Base-by-base conservation (phyloP, 139 green algal species). In the Picochlorum sp. region DNA sequence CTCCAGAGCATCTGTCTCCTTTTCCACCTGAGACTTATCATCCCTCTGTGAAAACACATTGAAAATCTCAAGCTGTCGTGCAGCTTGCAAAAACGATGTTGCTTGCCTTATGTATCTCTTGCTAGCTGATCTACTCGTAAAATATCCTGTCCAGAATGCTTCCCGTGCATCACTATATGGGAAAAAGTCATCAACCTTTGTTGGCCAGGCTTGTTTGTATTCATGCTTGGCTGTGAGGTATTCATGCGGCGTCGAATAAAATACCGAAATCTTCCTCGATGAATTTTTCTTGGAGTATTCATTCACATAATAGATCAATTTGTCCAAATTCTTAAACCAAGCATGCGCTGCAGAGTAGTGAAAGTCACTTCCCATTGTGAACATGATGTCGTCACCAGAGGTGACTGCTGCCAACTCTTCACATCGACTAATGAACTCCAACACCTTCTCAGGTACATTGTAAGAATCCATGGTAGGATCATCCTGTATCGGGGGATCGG, bases 151-250 rank as follows among this genome's bases (percentile, higher is more conserved):
- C 90, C 90, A 96, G 67, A 92, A 94, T 52, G 70, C 81, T 59
- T 92, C 75, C 3, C 72, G 63, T 51, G 59, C 76, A 69, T 96
- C 86, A 11, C 86, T 79, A 57, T 96, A 96, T 6, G 89, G 89
- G 67, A 96, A 96, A 74, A 94, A 92, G 69, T 96, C 89, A 62
- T 90, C 84, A 5, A 66, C 78, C 70, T 90, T 94, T 11, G 86
- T 63, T 6, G 82, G 77, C 82, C 82, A 91, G 20, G 41, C 55
- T 3, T 69, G 18, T 16, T 70, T 71, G 57, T 82, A 81, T 6
- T 37, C 56, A 32, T 88, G 68, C 71, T 94, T 95, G 38, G 80
- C 86, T 8, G 50, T 76, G 1, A 86, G 62, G 57, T 96, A 96
- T 0, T 52, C 56, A 6, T 62, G 64, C 3, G 90, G 89, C 1